phyloP scores from a whole-genome alignment of 345 rosid genomes.

The Turnera subulata region DNA sequence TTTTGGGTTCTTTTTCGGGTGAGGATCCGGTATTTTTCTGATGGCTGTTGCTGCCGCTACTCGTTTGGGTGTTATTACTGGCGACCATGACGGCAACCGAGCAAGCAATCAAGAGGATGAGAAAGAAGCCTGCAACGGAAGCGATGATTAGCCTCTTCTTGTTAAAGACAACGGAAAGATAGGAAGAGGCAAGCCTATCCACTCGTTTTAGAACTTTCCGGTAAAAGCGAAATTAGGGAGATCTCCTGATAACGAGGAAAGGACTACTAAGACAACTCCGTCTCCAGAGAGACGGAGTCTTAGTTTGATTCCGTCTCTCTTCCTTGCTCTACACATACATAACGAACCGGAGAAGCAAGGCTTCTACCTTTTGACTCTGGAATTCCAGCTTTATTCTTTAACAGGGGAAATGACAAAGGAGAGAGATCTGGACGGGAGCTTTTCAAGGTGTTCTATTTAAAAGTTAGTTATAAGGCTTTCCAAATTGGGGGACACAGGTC shows the following conservation, averaged over 20 bases:
- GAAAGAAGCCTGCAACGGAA: constrained; percentile 26
- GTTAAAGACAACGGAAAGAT: constrained; percentile 26
- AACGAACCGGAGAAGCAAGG: constrained; percentile 22
- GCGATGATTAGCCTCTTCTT: constrained; percentile 42
- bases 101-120: constrained; percentile 37
- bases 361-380: not conserved
- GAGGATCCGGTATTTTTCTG: not conserved
- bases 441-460: constrained; percentile 41
- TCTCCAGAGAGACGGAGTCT: too few relatives aligned
- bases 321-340: constrained; percentile 63
- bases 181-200: constrained; percentile 37
- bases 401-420: constrained; percentile 10
- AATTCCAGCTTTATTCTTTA: constrained; percentile 10
- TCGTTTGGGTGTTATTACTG: constrained; percentile 7
- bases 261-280: too few relatives aligned
- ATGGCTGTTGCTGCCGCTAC: not conserved
- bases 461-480: constrained; percentile 27
- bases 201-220: not conserved
- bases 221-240: constrained; percentile 35
- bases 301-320: too few relatives aligned
- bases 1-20: not conserved
- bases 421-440: constrained; percentile 54
- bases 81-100: constrained; percentile 36
- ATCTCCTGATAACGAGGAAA: too few relatives aligned
- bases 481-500: constrained; percentile 13